A percentile compares a stretch with the other conserved stretches of the same genome.
These are phyloP conservation scores for Samsoniella hepiali DNA, from an alignment of 2,329 filamentous ascomycete genomes.

Conservation along the genomic window DNA sequence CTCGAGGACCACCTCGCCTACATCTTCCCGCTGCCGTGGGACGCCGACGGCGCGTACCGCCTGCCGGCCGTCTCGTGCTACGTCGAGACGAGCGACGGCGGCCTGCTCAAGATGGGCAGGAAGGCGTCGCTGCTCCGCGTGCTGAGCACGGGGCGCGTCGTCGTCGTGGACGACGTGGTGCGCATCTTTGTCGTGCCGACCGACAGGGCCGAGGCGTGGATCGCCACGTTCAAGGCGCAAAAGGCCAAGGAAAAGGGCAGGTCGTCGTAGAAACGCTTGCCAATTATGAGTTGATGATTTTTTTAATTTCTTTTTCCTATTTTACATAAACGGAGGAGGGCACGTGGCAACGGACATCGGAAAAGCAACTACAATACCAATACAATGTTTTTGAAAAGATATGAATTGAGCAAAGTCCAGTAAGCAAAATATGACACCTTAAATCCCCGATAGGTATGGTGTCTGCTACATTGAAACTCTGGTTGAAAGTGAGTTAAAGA, in stretches of 20 bases:
- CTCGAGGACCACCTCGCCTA: slow-evolving; percentile 78
- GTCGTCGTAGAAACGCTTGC: slow-evolving; percentile 4
- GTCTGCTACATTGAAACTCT: slow-evolving; percentile 1
- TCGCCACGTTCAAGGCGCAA: slow-evolving; percentile 78
- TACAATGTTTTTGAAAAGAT: neutral
- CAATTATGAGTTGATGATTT: neutral
- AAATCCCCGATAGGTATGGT: neutral
- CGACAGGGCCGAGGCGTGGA: slow-evolving; percentile 67
- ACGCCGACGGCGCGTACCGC: slow-evolving; percentile 64
- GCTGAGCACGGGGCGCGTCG: slow-evolving; percentile 71
- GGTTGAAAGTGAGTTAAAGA: neutral
- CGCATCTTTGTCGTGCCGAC: slow-evolving; percentile 79
- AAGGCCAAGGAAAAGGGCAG: slow-evolving; percentile 49
- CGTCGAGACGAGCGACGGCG: slow-evolving; percentile 76
- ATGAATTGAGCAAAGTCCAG: neutral
- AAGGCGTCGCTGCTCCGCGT: slow-evolving; percentile 75
- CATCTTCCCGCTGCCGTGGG: slow-evolving; percentile 88
- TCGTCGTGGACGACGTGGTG: slow-evolving; percentile 83
- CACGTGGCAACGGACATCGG: neutral
- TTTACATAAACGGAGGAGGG: slow-evolving; percentile 1
- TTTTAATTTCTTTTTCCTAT: neutral
- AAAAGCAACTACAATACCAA: neutral
- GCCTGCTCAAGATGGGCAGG: slow-evolving; percentile 85
- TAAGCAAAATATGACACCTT: neutral
- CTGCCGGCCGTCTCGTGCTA: slow-evolving; percentile 73